Evolutionary conservation across 495 filamentous ascomycete species (phyloP), one percentile per base, ranked within the genome.

Genomic region (Podospora sp.): DNA sequence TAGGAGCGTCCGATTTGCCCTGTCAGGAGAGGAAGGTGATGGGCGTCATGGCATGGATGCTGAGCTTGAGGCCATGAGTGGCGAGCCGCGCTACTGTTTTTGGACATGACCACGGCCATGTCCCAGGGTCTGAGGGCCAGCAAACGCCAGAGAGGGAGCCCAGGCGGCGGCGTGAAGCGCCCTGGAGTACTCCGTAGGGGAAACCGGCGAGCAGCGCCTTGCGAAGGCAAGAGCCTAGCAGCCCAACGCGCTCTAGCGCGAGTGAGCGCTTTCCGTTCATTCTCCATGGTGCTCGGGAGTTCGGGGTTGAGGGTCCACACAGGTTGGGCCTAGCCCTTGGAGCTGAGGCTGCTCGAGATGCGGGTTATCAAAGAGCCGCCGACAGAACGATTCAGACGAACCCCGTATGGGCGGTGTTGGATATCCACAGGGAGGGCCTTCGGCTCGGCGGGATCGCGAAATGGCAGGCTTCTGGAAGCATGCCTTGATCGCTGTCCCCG

Each of bases 391-490:
- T 18, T 46, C 40, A 46, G 16, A 46, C 9, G 40, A 46, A 46
- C 40, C 40, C 40, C 11, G 29, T 33, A 2, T 3, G 26, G 8
- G 56, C 56, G 6, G 33, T 59, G 56, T 59, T 22, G 25, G 24
- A 22, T 27, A 6, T 22, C 18, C 21, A 59, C 26, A 20, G 25
- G 26, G 56, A 29, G 40, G 11, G 9, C 25, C 9, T 25, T 59
- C 56, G 25, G 56, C 24, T 59, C 27, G 56, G 56, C 27, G 9
- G 16, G 26, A 29, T 29, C 56, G 56, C 56, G 25, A 59, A 33
- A 11, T 6, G 56, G 56, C 6, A 59, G 26, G 25, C 56, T 59
- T 59, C 56, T 59, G 56, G 56, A 59, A 59, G 56, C 21, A 26
- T 27, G 56, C 56, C n/a, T 59, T 22, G 56, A n/a, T 59, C 56